phyloP scores from a whole-genome alignment of 2,329 filamentous ascomycete species.

The Neospermospora avenae region DNA sequence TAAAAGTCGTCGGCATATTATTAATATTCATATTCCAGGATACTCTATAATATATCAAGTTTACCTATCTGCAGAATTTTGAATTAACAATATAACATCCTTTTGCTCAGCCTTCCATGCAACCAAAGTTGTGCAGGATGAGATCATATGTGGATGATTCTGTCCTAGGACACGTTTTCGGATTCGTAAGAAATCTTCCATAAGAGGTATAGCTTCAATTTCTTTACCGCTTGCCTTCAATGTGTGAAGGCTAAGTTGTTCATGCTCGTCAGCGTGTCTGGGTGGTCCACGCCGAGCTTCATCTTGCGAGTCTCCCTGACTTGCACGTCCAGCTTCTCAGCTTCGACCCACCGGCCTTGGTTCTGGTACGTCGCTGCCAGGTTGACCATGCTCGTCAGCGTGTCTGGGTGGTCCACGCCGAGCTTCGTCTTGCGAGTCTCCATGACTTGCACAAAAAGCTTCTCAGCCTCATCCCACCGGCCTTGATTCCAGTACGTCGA shows the following conservation, averaged over 20 bases:
- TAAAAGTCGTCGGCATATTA: background rate
- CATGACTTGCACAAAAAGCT: conserved; percentile 8
- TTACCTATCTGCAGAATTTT: background rate
- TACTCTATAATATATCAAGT: background rate
- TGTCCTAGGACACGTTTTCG: background rate
- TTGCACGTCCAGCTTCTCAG: conserved; percentile 1
- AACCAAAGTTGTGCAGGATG: conserved; percentile 8
- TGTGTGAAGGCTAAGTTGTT: background rate
- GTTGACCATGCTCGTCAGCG: conserved; percentile 3
- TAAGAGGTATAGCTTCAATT: background rate
- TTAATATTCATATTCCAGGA: background rate
- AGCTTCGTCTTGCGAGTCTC: conserved; percentile 5
- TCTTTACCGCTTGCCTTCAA: background rate
- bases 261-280: background rate
- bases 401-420: conserved; percentile 3
- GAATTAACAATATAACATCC: background rate
- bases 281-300: conserved; percentile 5
- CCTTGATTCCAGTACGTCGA: too few relatives aligned
- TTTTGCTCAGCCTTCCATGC: conserved; percentile 6
- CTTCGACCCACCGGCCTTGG: conserved; percentile 1
- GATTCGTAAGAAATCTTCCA: background rate
- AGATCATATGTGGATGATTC: conserved; percentile 8
- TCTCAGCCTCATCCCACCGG: conserved; percentile 3
- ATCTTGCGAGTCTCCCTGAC: background rate
- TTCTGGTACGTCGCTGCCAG: background rate